Evolutionary conservation across 2,329 filamentous ascomycete genomes (phyloP), one percentile per base, ranked within the genome.

Genomic region (Scedosporium boydii): DNA sequence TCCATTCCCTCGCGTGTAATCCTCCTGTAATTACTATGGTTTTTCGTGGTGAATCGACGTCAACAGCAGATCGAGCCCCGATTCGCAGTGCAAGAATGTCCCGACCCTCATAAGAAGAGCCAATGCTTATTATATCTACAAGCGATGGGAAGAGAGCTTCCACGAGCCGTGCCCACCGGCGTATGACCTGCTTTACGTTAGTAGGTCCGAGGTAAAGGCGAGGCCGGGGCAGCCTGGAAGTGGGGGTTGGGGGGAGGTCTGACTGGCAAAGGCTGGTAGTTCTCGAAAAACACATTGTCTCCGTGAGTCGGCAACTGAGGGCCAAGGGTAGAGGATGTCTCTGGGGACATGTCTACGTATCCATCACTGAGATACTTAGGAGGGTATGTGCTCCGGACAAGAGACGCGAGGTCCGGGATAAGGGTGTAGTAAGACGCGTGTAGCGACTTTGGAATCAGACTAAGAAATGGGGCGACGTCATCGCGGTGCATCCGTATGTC

Each of bases 1-100:
- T 96, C 95, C 95, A 99, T 78, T 99, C 95, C 44, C 95, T 85
- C 3, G 93, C 93, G 73, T 98, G 95, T n/a, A 90, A 81, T 58
- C 93, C 93, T 61, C 91, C 95, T 3, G 87, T 87, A 21, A 99
- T 79, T 59, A 96, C 78, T 63, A 96, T 85, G 0, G 90, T 93
- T 72, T 91, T 91, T 59, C 90, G 85, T 4, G 78, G 80, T 12
- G 71, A 69, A 3, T 73, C 70, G 2, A 76, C 69, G 6, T 80
- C 74, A 29, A 81, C 63, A 70, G 61, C 78, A 69, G 56, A 78
- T 68, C 71, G 79, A 78, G 69, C 82, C 18, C 93, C 91, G 3
- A 98, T 82, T 64, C 89, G 87, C 23, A 99, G 78, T 1, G 87
- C 93, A 10, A 86, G 84, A 62, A 99, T 97, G 64, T 93, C 88